Percentiles rank a stretch among this genome's conserved stretches.
These are phyloP conservation scores for Penstemon newberryi DNA, from an alignment of 257 asterid genomes.

Conservation along the genomic window DNA sequence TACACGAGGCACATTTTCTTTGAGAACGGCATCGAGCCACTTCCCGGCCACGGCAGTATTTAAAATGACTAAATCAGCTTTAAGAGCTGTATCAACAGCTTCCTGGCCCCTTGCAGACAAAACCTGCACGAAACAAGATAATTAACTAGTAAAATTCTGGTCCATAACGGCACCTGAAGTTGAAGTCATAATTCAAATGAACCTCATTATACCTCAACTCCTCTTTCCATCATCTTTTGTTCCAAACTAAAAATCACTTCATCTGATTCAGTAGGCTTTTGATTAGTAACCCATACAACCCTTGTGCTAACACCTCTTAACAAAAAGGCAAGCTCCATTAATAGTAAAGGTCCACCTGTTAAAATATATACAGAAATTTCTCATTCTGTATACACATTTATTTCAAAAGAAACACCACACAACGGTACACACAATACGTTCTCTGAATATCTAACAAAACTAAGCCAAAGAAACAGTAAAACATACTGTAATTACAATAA, in stretches of 20 bases:
- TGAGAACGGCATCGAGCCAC: slow-evolving; percentile 92
- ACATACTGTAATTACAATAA: neutral
- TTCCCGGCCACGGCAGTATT: slow-evolving; percentile 98
- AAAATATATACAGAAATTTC: neutral
- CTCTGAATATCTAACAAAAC: too few species aligned
- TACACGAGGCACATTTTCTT: slow-evolving; percentile 66
- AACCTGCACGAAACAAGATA: slow-evolving; percentile 46
- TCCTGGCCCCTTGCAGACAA: slow-evolving; percentile 74
- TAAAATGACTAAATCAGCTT: slow-evolving; percentile 79
- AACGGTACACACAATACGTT: too few species aligned
- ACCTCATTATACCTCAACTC: slow-evolving; percentile 58
- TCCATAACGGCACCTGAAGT: slow-evolving; percentile 8
- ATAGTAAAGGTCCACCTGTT: slow-evolving; percentile 72
- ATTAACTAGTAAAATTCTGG: slow-evolving; percentile 7
- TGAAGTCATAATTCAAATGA: neutral
- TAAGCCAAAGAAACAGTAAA: neutral
- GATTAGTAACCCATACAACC: slow-evolving; percentile 78
- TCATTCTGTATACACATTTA: neutral
- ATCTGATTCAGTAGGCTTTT: slow-evolving; percentile 58
- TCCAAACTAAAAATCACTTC: slow-evolving; percentile 67
- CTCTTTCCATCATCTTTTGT: slow-evolving; percentile 62
- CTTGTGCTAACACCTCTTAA: slow-evolving; percentile 68
- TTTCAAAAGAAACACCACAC: too few species aligned
- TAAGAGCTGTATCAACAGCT: slow-evolving; percentile 73
- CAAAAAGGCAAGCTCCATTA: slow-evolving; percentile 89